A percentile compares a stretch with the other conserved stretches of the same genome.
phyloP scores from a whole-genome alignment of 164 flowering plant species.

The Brasenia schreberi region DNA sequence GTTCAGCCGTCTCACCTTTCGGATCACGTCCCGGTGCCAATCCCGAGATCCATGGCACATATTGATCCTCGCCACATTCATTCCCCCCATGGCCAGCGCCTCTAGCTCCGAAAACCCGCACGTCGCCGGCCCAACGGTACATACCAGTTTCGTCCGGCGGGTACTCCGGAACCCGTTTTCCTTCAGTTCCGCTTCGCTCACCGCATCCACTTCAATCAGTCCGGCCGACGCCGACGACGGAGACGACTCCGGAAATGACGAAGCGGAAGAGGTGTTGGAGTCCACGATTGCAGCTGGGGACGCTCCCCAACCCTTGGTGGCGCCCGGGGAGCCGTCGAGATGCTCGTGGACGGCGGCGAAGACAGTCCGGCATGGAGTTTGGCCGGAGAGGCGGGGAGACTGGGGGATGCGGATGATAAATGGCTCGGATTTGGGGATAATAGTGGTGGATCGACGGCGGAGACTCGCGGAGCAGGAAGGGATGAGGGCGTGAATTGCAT shows the following conservation, averaged over 20 bases:
- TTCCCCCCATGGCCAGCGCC: slow-evolving; percentile 86
- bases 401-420: not conserved
- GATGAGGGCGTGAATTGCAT: not conserved
- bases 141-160: slow-evolving; percentile 22
- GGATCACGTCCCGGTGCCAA: slow-evolving; percentile 69
- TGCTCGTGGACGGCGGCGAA: not conserved
- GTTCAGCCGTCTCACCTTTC: slow-evolving; percentile 57
- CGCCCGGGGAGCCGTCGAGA: not conserved
- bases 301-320: not conserved
- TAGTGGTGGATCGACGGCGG: not conserved
- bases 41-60: slow-evolving; percentile 92
- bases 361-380: not conserved
- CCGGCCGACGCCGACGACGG: slow-evolving; percentile 7
- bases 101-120: slow-evolving; percentile 77
- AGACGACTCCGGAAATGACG: too few species aligned
- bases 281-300: not conserved
- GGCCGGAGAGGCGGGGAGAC: not conserved
- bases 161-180: slow-evolving; percentile 30
- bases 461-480: not conserved
- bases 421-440: not conserved
- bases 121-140: slow-evolving; percentile 30
- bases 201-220: slow-evolving; percentile 23
- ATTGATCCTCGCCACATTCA: slow-evolving; percentile 88
- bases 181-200: slow-evolving; percentile 22
- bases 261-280: too few species aligned